These are phyloP conservation scores for Puccinia horiana DNA, from an alignment of 1,284 basidiomycete species.

Conservation along the genomic window DNA sequence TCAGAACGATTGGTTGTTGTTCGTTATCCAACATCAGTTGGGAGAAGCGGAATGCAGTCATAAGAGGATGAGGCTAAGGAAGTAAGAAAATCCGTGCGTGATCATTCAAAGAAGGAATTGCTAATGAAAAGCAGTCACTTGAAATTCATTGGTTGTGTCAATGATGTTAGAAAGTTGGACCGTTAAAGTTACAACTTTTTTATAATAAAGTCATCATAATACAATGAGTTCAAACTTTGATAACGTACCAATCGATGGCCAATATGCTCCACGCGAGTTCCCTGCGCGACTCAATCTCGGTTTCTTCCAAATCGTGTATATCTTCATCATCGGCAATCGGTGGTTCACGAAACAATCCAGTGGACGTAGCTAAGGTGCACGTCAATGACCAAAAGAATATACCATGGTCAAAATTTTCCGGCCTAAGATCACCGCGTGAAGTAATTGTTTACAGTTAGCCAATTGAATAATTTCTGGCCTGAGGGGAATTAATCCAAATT, in stretches of 20 bases:
- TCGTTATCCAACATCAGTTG: neutral
- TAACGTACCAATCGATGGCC: conserved; percentile 38
- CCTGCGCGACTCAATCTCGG: conserved; percentile 38
- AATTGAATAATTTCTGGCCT: no score
- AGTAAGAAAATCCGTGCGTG: neutral
- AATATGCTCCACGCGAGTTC: conserved; percentile 20
- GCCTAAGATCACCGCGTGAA: conserved; percentile 4
- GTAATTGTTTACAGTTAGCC: neutral
- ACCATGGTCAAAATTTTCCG: conserved; percentile 44
- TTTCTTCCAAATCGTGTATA: neutral
- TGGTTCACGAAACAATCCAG: conserved; percentile 40
- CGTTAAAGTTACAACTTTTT: neutral
- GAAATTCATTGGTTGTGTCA: no score
- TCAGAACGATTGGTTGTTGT: neutral
- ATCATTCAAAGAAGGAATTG: no score
- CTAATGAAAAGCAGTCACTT: no score
- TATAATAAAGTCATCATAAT: no score
- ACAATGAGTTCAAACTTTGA: neutral
- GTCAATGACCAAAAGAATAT: conserved; percentile 39
- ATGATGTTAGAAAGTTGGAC: no score
- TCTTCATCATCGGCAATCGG: conserved; percentile 19
- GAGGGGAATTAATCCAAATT: no score
- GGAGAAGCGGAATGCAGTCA: neutral
- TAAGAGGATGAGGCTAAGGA: neutral
- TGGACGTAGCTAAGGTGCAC: neutral